These are phyloP conservation scores for Brassica rapa DNA, from an alignment of 345 rosid genomes.

Conservation along the genomic window DNA sequence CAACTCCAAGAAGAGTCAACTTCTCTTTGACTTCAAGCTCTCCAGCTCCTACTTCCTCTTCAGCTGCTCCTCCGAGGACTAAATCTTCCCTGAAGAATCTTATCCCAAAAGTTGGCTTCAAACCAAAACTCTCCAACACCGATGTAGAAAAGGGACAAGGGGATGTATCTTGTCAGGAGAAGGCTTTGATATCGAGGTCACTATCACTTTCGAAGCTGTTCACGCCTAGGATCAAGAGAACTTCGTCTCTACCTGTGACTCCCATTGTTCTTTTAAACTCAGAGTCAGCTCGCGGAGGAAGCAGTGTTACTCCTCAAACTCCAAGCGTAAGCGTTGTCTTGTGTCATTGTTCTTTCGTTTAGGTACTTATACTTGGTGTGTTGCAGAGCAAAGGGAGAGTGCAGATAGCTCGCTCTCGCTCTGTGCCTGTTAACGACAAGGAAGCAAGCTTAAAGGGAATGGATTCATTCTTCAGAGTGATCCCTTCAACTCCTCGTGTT, in stretches of 20 bases:
- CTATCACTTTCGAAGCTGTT: conserved; percentile 78
- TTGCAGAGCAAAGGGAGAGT: conserved; percentile 61
- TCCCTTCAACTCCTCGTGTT: conserved; percentile 10
- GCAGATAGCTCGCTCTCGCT: conserved; percentile 74
- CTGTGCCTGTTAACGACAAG: conserved; percentile 61
- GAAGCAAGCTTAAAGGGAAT: background rate
- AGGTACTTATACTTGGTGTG: conserved; percentile 27
- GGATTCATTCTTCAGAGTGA: background rate
- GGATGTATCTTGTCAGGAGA: conserved; percentile 53
- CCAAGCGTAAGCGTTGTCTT: conserved; percentile 53
- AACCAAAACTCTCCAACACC: conserved; percentile 47
- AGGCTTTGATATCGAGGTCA: conserved; percentile 73
- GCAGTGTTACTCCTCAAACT: conserved; percentile 44
- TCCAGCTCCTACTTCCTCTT: conserved; percentile 52
- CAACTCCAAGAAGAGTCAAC: conserved; percentile 82
- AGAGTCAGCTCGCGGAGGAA: conserved; percentile 52
- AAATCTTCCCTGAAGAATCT: conserved; percentile 65
- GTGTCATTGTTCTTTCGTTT: background rate
- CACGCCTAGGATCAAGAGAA: conserved; percentile 77
- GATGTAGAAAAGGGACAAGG: conserved; percentile 63
- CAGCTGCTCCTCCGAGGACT: conserved; percentile 41
- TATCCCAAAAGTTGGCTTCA: conserved; percentile 36
- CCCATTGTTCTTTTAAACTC: conserved; percentile 44
- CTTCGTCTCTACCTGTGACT: conserved; percentile 82
- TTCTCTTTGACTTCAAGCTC: conserved; percentile 64